Conservation (phyloP, 108 stramenopile genomes). For the Fragilaria crotonensis region DNA sequence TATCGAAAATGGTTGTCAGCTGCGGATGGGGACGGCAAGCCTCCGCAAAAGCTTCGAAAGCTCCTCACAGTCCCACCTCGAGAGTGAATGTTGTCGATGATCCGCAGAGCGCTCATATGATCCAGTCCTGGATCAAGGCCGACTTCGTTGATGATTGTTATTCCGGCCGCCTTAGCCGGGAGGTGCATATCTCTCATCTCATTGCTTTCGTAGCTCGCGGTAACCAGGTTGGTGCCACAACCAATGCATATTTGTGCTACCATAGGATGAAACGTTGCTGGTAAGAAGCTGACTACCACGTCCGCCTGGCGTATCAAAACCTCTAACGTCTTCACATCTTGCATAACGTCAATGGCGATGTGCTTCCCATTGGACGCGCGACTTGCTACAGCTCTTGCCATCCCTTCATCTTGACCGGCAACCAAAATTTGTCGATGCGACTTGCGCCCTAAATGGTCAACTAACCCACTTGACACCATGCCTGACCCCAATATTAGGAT, state of each 20-base stretch:
- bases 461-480: slow-evolving; percentile 59
- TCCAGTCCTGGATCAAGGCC: slow-evolving; percentile 89
- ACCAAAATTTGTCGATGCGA: slow-evolving; percentile 42
- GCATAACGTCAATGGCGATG: slow-evolving; percentile 33
- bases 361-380: slow-evolving; percentile 32
- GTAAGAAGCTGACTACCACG: slow-evolving; percentile 77
- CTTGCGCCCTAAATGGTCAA: slow-evolving; percentile 47
- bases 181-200: slow-evolving; percentile 48
- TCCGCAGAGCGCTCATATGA: slow-evolving; percentile 73
- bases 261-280: slow-evolving; percentile 69
- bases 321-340: slow-evolving; percentile 24
- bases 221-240: slow-evolving; percentile 49
- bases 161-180: slow-evolving; percentile 35
- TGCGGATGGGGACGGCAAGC: slow-evolving; percentile 68
- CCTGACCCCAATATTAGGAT: slow-evolving; percentile 82
- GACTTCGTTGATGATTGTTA: slow-evolving; percentile 76
- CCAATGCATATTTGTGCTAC: slow-evolving; percentile 59
- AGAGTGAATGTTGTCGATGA: slow-evolving; percentile 63
- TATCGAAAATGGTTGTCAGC: slow-evolving; percentile 81
- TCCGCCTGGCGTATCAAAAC: slow-evolving; percentile 53
- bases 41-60: slow-evolving; percentile 80
- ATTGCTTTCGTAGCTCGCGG: slow-evolving; percentile 75
- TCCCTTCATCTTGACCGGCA: slow-evolving; percentile 46
- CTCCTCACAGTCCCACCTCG: slow-evolving; percentile 50
- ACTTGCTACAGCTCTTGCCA: slow-evolving; percentile 39